These are phyloP conservation scores for Mycena pura DNA, from an alignment of 768 basidiomycete genomes.

Conservation along the genomic window DNA sequence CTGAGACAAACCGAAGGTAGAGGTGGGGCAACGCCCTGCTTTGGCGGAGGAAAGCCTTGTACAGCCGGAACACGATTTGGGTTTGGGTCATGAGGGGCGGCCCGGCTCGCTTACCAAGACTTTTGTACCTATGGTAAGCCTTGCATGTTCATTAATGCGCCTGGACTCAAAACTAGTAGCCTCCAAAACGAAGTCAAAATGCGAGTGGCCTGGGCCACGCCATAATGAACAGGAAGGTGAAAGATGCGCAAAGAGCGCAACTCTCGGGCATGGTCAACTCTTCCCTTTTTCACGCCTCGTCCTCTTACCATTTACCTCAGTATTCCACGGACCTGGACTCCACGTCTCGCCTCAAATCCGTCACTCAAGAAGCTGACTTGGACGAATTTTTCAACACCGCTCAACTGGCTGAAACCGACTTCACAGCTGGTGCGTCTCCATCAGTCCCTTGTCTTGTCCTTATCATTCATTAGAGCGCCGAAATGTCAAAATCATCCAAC, in stretches of 20 bases:
- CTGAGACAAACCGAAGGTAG: slow-evolving; percentile 47
- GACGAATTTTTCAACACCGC: slow-evolving; percentile 97
- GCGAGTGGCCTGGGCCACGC: slow-evolving; percentile 90
- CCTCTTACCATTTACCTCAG: slow-evolving; percentile 43
- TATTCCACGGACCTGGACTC: slow-evolving; percentile 79
- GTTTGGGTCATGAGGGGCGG: slow-evolving; percentile 1
- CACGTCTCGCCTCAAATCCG: slow-evolving; percentile 77
- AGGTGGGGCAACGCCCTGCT: slow-evolving; percentile 48
- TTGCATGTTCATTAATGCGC: neutral
- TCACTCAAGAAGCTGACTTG: slow-evolving; percentile 95
- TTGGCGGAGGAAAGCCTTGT: slow-evolving; percentile 51
- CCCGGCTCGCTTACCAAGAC: neutral
- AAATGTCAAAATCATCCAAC: slow-evolving; percentile 80
- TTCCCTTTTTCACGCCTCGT: slow-evolving; percentile 5
- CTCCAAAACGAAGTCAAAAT: slow-evolving; percentile 69
- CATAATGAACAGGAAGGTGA: slow-evolving; percentile 90
- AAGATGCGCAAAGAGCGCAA: slow-evolving; percentile 69
- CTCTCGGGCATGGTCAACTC: slow-evolving; percentile 71
- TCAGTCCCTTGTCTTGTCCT: neutral
- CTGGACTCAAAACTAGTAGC: slow-evolving; percentile 41
- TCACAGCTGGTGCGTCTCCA: slow-evolving; percentile 80
- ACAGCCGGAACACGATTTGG: slow-evolving; percentile 39
- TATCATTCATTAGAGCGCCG: slow-evolving; percentile 61
- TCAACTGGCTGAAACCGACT: slow-evolving; percentile 92
- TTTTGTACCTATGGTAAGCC: slow-evolving; percentile 30